Base-by-base conservation (phyloP, 768 basidiomycete species). In the Leccinum subgranulosum region DNA sequence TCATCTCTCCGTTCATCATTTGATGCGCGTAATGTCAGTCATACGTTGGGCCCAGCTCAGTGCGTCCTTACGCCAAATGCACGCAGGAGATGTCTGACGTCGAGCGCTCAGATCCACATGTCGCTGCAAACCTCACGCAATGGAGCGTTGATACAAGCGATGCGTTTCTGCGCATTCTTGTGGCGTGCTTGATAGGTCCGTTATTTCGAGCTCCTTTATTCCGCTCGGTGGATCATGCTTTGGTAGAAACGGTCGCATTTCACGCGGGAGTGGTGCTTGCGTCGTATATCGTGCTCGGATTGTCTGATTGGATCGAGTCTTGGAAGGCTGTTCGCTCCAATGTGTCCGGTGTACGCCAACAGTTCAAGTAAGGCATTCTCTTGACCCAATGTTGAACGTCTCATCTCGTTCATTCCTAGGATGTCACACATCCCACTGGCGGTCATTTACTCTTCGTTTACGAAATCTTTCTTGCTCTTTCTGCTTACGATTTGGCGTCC, bases 391-490 rank as follows among this genome's bases (percentile, higher is more conserved):
- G 4, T 19, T n/a, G 8, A 33, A 19, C 10, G 5, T 47, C 29
- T 45, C 14, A 56, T 28, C 23, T 41, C 23, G 9, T 33, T 53
- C 60, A 19, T 39, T 33, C 33, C 45, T 34, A 90, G 89, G 62
- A 79, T 86, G 53, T 87, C 88, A 0, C 79, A 91, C 34, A 81
- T 94, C 41, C 86, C 92, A 3, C 77, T 94, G n/a, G 84, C 84
- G 12, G 75, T 93, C 6, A 79, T 92, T 68, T 93, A 93, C 66
- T 91, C 91, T 0, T 94, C 91, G 2, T 72, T 92, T 21, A 90
- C 87, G 6, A 94, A 93, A 66, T 79, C 90, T 17, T 92, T 93
- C 67, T 79, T 94, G 6, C 79, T 94, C n/a, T 84, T 90, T 64
- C 78, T 91, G 4, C 79, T 94, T 25, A 85, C 91, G 1, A 85